These are phyloP conservation scores for Phytophthora colocasiae DNA, from an alignment of 352 stramenopile genomes.

Conservation along the genomic window DNA sequence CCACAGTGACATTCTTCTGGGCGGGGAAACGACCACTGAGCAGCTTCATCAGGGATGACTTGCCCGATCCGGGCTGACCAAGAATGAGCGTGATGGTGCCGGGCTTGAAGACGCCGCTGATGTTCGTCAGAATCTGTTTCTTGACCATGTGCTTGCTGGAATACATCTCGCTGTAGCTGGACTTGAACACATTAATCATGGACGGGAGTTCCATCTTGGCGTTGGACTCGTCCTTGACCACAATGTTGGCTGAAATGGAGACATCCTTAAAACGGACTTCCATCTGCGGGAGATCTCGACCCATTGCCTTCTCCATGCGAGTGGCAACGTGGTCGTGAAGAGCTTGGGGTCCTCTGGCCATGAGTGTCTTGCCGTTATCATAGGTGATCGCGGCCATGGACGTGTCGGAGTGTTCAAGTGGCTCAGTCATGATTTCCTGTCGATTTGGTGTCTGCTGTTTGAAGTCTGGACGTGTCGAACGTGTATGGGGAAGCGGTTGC, in stretches of 20 bases:
- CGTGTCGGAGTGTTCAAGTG: neutral
- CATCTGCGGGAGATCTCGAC: conserved; percentile 40
- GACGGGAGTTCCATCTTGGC: conserved; percentile 27
- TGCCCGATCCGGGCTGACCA: conserved; percentile 53
- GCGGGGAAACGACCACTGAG: conserved; percentile 47
- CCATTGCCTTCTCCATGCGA: conserved; percentile 31
- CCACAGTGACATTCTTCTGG: conserved; percentile 38
- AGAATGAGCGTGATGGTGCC: conserved; percentile 59
- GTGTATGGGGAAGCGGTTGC: neutral
- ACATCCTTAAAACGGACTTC: conserved; percentile 49
- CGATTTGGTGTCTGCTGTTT: neutral
- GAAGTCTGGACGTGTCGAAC: too few relatives aligned
- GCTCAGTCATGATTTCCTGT: neutral
- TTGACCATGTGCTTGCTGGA: conserved; percentile 38
- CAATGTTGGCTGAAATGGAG: conserved; percentile 37
- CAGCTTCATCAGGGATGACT: conserved; percentile 63
- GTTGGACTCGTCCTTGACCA: conserved; percentile 27
- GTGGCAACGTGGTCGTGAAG: conserved; percentile 40
- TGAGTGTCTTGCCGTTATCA: conserved; percentile 39
- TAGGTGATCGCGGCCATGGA: conserved; percentile 29
- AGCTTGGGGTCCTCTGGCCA: conserved; percentile 33
- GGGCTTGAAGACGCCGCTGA: conserved; percentile 51
- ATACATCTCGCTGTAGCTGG: conserved; percentile 15
- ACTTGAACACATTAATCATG: conserved; percentile 30
- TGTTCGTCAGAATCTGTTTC: conserved; percentile 48